Evolutionary conservation across 2,329 filamentous ascomycete genomes (phyloP).

Genomic region (Epichloe elymi): DNA sequence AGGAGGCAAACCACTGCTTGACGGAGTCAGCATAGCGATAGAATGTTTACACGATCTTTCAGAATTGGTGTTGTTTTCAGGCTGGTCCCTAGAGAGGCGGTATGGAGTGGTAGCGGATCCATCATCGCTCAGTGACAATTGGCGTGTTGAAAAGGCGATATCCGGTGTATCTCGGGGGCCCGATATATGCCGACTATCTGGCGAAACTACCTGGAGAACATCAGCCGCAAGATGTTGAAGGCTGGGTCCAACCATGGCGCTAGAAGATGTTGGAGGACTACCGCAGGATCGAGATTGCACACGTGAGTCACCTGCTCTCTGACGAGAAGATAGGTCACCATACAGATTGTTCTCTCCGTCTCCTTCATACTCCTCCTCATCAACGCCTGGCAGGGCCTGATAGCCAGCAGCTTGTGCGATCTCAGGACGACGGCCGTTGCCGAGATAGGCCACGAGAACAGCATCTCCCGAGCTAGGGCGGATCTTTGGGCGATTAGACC

Average conservation of each 20-base stretch:
- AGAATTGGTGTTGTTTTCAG: constrained; percentile 4
- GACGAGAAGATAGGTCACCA: neutral
- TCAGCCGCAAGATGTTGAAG: constrained; percentile 21
- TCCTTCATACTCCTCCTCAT: constrained; percentile 26
- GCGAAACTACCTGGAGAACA: constrained; percentile 17
- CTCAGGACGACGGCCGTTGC: constrained; percentile 49
- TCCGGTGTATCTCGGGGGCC: constrained; percentile 13
- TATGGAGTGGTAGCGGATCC: constrained; percentile 7
- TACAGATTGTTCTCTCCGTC: constrained; percentile 15
- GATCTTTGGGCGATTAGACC: constrained; percentile 39
- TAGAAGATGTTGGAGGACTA: neutral
- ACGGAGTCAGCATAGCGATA: constrained; percentile 11
- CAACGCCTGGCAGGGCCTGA: constrained; percentile 35
- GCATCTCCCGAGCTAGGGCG: constrained; percentile 48
- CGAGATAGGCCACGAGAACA: constrained; percentile 53
- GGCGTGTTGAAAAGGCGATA: constrained; percentile 17
- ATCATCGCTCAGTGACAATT: constrained; percentile 23
- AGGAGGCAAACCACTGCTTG: constrained; percentile 22
- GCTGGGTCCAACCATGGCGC: constrained; percentile 7
- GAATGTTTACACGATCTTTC: constrained; percentile 13
- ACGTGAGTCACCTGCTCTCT: neutral
- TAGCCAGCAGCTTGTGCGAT: constrained; percentile 45
- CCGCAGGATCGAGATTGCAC: neutral
- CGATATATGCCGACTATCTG: constrained; percentile 7
- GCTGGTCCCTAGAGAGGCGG: constrained; percentile 3